Base-by-base conservation (phyloP, 2,329 filamentous ascomycete species). In the Coniochaeta pulveracea region DNA sequence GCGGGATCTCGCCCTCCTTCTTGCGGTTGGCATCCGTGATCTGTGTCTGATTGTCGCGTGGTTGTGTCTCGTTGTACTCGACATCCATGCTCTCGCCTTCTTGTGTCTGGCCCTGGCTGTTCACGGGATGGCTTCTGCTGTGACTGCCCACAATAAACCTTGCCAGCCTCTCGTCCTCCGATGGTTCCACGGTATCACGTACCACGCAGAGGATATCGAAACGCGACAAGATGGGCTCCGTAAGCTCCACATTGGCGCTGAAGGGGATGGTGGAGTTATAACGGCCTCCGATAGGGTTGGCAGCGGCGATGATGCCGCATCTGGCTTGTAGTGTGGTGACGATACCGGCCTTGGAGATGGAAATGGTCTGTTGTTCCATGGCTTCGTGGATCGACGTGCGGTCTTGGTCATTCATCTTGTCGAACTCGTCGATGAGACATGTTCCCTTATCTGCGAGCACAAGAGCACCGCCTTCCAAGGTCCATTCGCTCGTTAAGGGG, bases 341-440 rank as follows among this genome's bases (percentile, higher is more conserved):
- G 40, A 98, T 98, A 58, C 91, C 91, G 1, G 91, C 91, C 56
- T 98, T 98, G 43, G 86, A 94, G 51, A 98, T 98, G 40, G 89
- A 96, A 45, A 98, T 98, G 2, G 91, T 98, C 61, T 98, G 91
- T 59, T 98, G 91, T 58, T 98, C 91, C 91, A 98, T 98, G 39
- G 91, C 91, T 66, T 98, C 91, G 70, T 98, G 91, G 46, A 98
- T 98, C 6, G 86, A 94, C 1, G 91, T 96, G 43, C 91, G 77
- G 56, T 98, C 91, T 53, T 96, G 86, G 54, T 98, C 91, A 55
- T 96, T 96, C 91, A 98, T 98, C 69, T 98, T 98, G 72, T 98
- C 91, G 48, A 98, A 98, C 59, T 98, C 91, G 49, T 98, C 91
- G 41, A 98, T 98, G 19, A 98, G 68, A 50, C 91, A 96, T 11